Percentiles rank a stretch among this genome's conserved stretches.
Evolutionary conservation across 2,329 filamentous ascomycete genomes (phyloP).

Genomic region (Colletotrichum horii): DNA sequence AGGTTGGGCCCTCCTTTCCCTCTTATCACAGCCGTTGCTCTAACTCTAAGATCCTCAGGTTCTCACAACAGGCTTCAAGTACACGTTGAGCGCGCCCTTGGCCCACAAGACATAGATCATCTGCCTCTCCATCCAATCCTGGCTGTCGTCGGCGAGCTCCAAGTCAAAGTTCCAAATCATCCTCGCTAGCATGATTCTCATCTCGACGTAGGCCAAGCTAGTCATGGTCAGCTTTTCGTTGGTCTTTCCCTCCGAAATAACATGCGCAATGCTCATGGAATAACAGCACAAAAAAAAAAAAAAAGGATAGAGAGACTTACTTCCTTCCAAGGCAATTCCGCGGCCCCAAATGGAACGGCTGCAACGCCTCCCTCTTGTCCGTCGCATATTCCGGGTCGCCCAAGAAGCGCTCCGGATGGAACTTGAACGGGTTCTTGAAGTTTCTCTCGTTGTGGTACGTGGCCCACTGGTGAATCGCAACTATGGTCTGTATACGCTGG

Average conservation of each 20-base stretch:
- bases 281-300: fast-evolving
- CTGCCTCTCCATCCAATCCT: slow-evolving; percentile 36
- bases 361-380: slow-evolving; percentile 28
- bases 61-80: slow-evolving; percentile 5
- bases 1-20: not conserved
- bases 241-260: not conserved
- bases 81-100: slow-evolving; percentile 7
- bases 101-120: slow-evolving; percentile 7
- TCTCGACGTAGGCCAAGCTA: slow-evolving; percentile 51
- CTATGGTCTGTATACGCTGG: slow-evolving; percentile 27
- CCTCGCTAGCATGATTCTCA: slow-evolving; percentile 50
- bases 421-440: slow-evolving; percentile 49
- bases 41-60: not conserved
- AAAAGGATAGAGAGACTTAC: slow-evolving; percentile 23
- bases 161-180: slow-evolving; percentile 53
- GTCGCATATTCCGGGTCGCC: slow-evolving; percentile 24
- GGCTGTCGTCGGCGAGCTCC: slow-evolving; percentile 35
- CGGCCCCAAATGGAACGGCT: slow-evolving; percentile 34
- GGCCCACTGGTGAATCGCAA: slow-evolving; percentile 43
- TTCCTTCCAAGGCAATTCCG: slow-evolving; percentile 36
- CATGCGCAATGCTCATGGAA: not conserved
- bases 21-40: not conserved
- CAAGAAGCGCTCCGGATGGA: slow-evolving; percentile 46
- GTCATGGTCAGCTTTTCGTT: not conserved
- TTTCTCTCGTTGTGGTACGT: slow-evolving; percentile 26